Base-by-base conservation (phyloP, 305 asterid species). In the Ilex paraguariensis region DNA sequence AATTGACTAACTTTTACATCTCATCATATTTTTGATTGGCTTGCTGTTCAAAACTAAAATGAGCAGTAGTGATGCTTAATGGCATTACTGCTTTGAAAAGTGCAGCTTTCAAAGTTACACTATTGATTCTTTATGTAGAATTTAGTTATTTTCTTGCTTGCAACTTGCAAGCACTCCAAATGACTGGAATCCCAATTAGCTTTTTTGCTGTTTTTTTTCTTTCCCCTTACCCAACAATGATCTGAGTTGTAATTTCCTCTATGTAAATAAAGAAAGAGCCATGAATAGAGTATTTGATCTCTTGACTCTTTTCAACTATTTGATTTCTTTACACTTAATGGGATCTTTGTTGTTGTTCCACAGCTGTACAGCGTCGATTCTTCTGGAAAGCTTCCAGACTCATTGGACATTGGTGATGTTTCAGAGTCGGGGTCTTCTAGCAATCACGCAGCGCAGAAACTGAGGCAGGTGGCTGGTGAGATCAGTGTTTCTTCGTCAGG, bases 341-440 rank as follows among this genome's bases (percentile, higher is more conserved):
- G 8, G 10, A 17, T 54, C 0, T 2, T 54, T 54, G n/a, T 54
- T 68, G 30, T 11, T 45, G 10, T 48, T 62, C 66, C 62, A 60
- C 80, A 81, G 94, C 52, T 50, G 50, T 36, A 66, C 65, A 68
- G 77, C 16, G 71, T 58, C 60, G 90, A 78, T 69, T 65, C 74
- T 55, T 70, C 78, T 31, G 78, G 79, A 66, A 81, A 75, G 84
- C 95, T 90, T 61, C 97, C 97, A 0, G 94, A 83, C 54, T 60
- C 82, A 21, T 75, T 87, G 69, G 95, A 85, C 83, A 87, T 90
- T 14, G 95, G 91, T 14, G 97, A 90, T 49, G 91, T 80, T 59
- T 77, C 91, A 10, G 94, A 84, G 61, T 51, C 66, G 10, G 79
- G 74, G 21, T 55, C 61, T 16, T 62, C 73, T 16, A 31, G 66